Evolutionary conservation across 805 yeast species (phyloP).

Genomic region (Clavispora vitiphila): DNA sequence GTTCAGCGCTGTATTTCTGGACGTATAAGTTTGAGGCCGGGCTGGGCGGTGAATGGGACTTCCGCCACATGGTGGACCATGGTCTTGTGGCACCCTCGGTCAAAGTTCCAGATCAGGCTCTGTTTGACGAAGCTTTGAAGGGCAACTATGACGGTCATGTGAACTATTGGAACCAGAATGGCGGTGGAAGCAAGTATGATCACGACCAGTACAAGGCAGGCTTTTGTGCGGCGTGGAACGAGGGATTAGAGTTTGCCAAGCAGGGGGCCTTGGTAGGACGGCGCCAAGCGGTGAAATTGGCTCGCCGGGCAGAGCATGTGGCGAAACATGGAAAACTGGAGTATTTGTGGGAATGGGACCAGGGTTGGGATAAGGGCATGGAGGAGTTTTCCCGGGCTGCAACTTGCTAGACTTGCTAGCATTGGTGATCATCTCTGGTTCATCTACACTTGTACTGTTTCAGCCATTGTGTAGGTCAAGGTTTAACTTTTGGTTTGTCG

Average conservation of each 20-base stretch:
- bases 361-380: conserved; percentile 69
- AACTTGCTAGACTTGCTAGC: too few species aligned
- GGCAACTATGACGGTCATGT: conserved; percentile 43
- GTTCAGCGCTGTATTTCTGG: conserved; percentile 84
- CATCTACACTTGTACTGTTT: too few species aligned
- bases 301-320: conserved; percentile 62
- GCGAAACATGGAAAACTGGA: conserved; percentile 49
- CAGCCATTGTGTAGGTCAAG: too few species aligned
- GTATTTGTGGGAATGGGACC: conserved; percentile 84
- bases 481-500: too few species aligned
- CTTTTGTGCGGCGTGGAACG: conserved; percentile 69
- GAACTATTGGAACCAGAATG: conserved; percentile 63
- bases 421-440: too few species aligned
- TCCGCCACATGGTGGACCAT: conserved; percentile 64
- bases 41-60: conserved; percentile 97
- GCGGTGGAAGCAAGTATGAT: conserved; percentile 60
- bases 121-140: conserved; percentile 36
- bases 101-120: conserved; percentile 35
- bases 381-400: conserved; percentile 26
- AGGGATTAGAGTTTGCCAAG: conserved; percentile 61
- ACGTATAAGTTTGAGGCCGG: conserved; percentile 82
- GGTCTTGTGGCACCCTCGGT: conserved; percentile 19
- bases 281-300: conserved; percentile 43
- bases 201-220: conserved; percentile 82
- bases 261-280: conserved; percentile 75